Evolutionary conservation across 2,329 filamentous ascomycete genomes (phyloP).

Genomic region (Colletotrichum spinosum): DNA sequence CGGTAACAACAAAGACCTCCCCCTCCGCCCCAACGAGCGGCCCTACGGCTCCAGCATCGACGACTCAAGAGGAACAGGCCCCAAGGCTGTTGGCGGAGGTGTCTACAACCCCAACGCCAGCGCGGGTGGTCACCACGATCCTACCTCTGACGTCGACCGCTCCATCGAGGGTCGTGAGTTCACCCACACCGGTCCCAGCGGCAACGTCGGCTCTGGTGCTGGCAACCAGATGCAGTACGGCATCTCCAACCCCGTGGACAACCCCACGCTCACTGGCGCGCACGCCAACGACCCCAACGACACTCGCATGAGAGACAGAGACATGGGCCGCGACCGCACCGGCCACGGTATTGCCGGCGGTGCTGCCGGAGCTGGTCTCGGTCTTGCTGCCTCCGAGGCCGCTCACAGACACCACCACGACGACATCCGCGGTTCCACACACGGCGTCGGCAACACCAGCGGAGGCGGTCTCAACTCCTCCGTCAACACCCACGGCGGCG

Average conservation of each 20-base stretch:
- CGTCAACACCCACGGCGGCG: constrained; percentile 10
- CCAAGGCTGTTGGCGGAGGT: constrained; percentile 21
- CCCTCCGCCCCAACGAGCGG: constrained; percentile 30
- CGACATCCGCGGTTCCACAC: constrained; percentile 23
- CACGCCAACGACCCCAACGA: constrained; percentile 29
- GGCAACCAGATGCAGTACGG: constrained; percentile 25
- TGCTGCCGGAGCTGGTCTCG: constrained; percentile 27
- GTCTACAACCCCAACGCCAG: constrained; percentile 22
- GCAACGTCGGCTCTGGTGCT: constrained; percentile 14
- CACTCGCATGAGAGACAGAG: constrained; percentile 33
- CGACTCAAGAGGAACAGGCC: constrained; percentile 5
- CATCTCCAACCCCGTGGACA: constrained; percentile 9
- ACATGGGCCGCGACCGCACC: constrained; percentile 35
- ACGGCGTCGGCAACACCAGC: constrained; percentile 3
- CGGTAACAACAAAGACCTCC: constrained; percentile 28
- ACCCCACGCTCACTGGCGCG: constrained; percentile 26
- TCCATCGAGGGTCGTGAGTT: constrained; percentile 29
- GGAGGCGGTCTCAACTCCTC: constrained; percentile 9
- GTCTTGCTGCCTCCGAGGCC: constrained; percentile 22
- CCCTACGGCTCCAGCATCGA: neutral
- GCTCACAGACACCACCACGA: constrained; percentile 32
- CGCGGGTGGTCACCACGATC: constrained; percentile 27
- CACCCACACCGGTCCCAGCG: constrained; percentile 28
- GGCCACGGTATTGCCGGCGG: constrained; percentile 28
- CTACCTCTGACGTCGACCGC: constrained; percentile 27